Conservation (phyloP, 2,329 filamentous ascomycete species). For the Harringtonia lauricola region DNA sequence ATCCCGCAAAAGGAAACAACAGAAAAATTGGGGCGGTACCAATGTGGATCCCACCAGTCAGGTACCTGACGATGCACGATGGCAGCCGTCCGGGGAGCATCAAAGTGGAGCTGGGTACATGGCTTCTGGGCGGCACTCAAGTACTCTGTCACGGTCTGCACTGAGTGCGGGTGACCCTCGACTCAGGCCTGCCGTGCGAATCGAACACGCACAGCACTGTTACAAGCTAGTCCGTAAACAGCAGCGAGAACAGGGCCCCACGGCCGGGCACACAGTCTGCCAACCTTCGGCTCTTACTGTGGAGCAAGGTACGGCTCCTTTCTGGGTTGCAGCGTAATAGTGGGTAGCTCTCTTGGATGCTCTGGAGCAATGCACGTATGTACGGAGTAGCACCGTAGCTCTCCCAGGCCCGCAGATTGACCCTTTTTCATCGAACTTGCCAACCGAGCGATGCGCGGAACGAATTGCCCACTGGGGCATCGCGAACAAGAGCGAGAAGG, state of each 20-base stretch:
- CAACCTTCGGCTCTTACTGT: conserved; percentile 2
- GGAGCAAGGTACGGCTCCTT: conserved; percentile 2
- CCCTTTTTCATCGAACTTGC: too few relatives aligned
- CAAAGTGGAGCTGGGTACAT: conserved; percentile 16
- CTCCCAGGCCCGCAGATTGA: neutral
- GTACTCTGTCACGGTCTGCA: conserved; percentile 11
- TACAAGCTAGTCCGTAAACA: neutral
- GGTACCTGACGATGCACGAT: conserved; percentile 17
- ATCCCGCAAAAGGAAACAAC: conserved; percentile 4
- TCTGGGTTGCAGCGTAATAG: neutral
- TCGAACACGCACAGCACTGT: neutral
- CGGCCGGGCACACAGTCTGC: conserved; percentile 2
- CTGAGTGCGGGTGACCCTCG: neutral
- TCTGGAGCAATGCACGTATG: too few relatives aligned
- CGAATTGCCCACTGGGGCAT: neutral
- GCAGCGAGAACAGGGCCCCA: too few relatives aligned
- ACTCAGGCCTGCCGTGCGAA: neutral
- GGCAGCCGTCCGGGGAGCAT: conserved; percentile 12
- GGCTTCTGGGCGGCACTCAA: conserved; percentile 16
- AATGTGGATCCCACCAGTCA: conserved; percentile 12
- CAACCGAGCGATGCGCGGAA: neutral
- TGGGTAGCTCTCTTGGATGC: conserved; percentile 1
- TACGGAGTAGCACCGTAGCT: too few relatives aligned
- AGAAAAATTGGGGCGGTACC: conserved; percentile 13
- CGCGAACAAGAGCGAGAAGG: neutral